Conservation (phyloP, 495 filamentous ascomycete species). For the Chaetomidium leptoderma region DNA sequence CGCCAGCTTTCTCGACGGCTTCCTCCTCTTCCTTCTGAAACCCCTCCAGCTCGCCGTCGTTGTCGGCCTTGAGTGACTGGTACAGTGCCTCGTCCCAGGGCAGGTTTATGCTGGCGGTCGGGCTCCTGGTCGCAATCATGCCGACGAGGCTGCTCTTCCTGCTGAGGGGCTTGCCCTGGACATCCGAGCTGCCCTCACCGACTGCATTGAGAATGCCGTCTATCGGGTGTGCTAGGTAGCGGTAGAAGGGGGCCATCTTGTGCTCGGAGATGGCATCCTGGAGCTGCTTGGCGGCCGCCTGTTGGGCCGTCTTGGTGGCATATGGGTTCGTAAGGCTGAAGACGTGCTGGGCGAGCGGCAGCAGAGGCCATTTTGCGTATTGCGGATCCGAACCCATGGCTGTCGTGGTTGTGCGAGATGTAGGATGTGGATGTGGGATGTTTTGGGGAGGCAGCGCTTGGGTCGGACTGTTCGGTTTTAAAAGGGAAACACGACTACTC, state of each 20-base stretch:
- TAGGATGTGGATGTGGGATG: slow-evolving; percentile 2
- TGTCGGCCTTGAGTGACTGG: slow-evolving; percentile 77
- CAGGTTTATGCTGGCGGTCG: slow-evolving; percentile 58
- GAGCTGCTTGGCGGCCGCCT: slow-evolving; percentile 73
- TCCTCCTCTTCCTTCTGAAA: slow-evolving; percentile 95
- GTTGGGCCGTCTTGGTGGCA: slow-evolving; percentile 59
- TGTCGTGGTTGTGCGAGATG: slow-evolving; percentile 10
- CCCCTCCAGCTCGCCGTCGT: slow-evolving; percentile 83
- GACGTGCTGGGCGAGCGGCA: slow-evolving; percentile 90
- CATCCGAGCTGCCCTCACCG: slow-evolving; percentile 60
- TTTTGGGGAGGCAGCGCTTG: slow-evolving; percentile 1
- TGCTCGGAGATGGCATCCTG: slow-evolving; percentile 89
- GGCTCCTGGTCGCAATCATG: slow-evolving; percentile 66
- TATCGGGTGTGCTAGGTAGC: slow-evolving; percentile 88
- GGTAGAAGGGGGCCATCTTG: slow-evolving; percentile 96
- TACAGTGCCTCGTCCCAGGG: slow-evolving; percentile 91
- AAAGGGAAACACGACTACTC: background rate
- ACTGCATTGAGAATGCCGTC: slow-evolving; percentile 81
- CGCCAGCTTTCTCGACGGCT: slow-evolving; percentile 88
- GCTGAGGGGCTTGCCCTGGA: slow-evolving; percentile 47
- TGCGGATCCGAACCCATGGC: slow-evolving; percentile 94
- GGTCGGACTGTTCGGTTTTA: background rate
- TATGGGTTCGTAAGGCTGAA: slow-evolving; percentile 93
- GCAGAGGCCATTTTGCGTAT: slow-evolving; percentile 90
- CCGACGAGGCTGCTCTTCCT: slow-evolving; percentile 60